Conservation (phyloP, 2,329 filamentous ascomycete genomes). For the Fusarium papillatum region DNA sequence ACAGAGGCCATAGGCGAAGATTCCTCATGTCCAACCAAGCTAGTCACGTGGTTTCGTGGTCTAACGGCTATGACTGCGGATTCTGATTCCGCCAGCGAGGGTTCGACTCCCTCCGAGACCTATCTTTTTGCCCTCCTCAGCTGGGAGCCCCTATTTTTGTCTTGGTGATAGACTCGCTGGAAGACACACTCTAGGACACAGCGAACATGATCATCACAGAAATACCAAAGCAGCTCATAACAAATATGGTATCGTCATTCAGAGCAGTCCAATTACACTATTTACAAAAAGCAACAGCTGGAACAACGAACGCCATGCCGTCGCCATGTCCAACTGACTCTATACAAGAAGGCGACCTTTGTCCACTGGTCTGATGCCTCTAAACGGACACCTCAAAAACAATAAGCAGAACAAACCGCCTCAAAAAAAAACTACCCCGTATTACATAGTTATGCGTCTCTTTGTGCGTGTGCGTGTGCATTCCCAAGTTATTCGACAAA, state of each 20-base stretch:
- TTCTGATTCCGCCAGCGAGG: constrained; percentile 23
- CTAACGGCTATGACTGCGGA: constrained; percentile 21
- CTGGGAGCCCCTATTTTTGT: neutral
- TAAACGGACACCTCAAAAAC: constrained; percentile 28
- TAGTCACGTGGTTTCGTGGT: constrained; percentile 9
- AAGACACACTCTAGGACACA: neutral
- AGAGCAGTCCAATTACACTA: constrained; percentile 34
- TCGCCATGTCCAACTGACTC: constrained; percentile 36
- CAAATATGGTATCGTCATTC: neutral
- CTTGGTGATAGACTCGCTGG: neutral
- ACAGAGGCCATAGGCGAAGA: neutral
- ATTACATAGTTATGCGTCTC: constrained; percentile 41
- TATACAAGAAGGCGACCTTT: constrained; percentile 38
- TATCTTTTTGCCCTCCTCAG: constrained; percentile 1
- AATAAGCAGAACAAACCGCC: constrained; percentile 31
- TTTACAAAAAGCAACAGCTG: constrained; percentile 33
- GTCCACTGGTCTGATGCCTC: constrained; percentile 8
- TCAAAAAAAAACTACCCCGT: constrained; percentile 33
- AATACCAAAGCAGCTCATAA: neutral
- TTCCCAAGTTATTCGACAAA: constrained; percentile 35
- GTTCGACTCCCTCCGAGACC: constrained; percentile 16
- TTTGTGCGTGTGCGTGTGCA: constrained; percentile 25
- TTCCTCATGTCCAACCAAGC: neutral
- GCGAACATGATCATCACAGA: neutral
- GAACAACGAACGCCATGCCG: constrained; percentile 38